phyloP scores from a whole-genome alignment of 2,329 filamentous ascomycete genomes.

The Beauveria varroae region DNA sequence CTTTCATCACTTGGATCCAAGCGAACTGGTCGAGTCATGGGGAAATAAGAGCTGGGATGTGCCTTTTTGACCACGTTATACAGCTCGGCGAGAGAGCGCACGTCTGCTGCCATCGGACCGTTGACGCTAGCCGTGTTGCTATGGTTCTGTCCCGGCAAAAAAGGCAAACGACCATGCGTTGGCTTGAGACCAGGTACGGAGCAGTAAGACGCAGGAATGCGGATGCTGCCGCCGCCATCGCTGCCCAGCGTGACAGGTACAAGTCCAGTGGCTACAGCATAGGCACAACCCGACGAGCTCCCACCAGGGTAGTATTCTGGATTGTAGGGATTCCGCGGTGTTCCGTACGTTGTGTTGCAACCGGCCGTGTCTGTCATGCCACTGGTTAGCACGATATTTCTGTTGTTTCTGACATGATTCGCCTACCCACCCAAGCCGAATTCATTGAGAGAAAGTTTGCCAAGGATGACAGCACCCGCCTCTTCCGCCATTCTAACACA shows the following conservation, averaged over 20 bases:
- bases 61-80: conserved; percentile 60
- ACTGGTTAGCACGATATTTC: background rate
- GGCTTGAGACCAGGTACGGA: conserved; percentile 69
- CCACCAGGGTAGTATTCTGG: conserved; percentile 67
- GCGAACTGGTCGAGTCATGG: conserved; percentile 23
- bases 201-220: conserved; percentile 65
- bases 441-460: conserved; percentile 72
- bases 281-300: conserved; percentile 66
- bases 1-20: conserved; percentile 27
- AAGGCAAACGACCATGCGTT: conserved; percentile 59
- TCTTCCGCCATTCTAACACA: conserved; percentile 63
- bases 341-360: conserved; percentile 56
- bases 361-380: conserved; percentile 57
- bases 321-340: conserved; percentile 71
- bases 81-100: conserved; percentile 57
- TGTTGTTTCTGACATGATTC: conserved; percentile 8
- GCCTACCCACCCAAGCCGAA: conserved; percentile 53
- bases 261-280: conserved; percentile 61
- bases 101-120: conserved; percentile 60
- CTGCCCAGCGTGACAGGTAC: conserved; percentile 65
- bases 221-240: conserved; percentile 67
- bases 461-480: conserved; percentile 62
- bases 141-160: conserved; percentile 19
- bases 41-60: conserved; percentile 51
- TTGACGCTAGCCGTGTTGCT: conserved; percentile 56